Evolutionary conservation across 306 rosid species (phyloP), one percentile per base, ranked within the genome.

Genomic region (Begonia peltatifolia): DNA sequence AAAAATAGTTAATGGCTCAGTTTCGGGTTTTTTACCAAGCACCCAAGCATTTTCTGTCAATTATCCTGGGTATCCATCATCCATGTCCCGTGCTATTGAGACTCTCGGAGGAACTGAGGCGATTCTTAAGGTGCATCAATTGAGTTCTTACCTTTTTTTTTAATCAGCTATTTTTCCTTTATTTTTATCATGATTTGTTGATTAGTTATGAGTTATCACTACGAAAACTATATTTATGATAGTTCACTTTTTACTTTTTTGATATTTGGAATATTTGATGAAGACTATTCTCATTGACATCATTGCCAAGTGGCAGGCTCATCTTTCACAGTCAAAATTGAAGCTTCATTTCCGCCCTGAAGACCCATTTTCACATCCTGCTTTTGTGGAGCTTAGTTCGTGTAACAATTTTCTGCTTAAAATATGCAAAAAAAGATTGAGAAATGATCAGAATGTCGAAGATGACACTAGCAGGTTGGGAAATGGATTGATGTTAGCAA

Each of bases 311-410:
- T 60, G 50, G 55, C 63, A 89, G 97, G 84, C 80, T 66, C 83
- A 70, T 8, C 70, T 43, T 72, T 78, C 77, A 6, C 67, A 59
- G 44, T 67, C 85, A 15, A 79, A 68, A 59, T 62, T 90, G 66
- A 95, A 85, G 82, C 94, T 90, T 35, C 83, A 42, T 49, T 85
- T 90, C 14, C 95, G 94, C 16, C 95, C 75, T 0, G 84, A 83
- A 46, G 97, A 90, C 62, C 92, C 90, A 1, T 85, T 78, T 65
- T 83, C 87, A 0, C 97, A 90, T 60, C 95, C 94, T 62, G 84
- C 84, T 0, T 78, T 72, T 59, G 95, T 94, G 12, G 94, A 83
- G 73, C 79, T 81, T 57, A 89, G 79, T 47, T 76, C 79, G 16
- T 74, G 87, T 65, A 74, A 71, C 54, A 42, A 49, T 62, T 69